phyloP scores from a whole-genome alignment of 164 flowering plant genomes.

The Liriodendron chinense region DNA sequence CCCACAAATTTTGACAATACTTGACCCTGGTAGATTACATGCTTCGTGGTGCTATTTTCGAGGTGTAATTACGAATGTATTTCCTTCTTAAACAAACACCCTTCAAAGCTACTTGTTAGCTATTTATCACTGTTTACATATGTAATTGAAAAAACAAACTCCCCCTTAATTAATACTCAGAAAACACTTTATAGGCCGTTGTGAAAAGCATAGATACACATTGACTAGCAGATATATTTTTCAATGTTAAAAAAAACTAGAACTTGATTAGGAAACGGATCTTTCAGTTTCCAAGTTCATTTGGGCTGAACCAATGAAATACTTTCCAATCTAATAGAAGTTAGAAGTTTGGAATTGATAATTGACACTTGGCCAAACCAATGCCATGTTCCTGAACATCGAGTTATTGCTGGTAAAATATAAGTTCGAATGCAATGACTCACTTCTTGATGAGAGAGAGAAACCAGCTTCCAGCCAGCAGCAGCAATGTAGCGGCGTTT shows the following conservation, averaged over 20 bases:
- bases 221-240: not conserved
- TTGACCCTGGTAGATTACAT: no score
- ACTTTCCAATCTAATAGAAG: not conserved
- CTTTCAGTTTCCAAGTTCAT: not conserved
- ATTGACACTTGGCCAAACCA: not conserved
- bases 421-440: conserved; percentile 14
- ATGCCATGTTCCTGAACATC: not conserved
- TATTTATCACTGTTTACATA: no score
- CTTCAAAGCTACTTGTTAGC: no score
- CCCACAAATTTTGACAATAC: no score
- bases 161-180: no score
- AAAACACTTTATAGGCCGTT: no score
- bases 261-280: not conserved
- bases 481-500: conserved; percentile 77
- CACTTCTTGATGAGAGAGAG: conserved; percentile 76
- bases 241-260: not conserved
- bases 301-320: not conserved
- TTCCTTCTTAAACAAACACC: no score
- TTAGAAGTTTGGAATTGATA: not conserved
- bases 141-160: no score
- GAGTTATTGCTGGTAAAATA: not conserved
- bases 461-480: conserved; percentile 85
- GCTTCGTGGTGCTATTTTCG: no score
- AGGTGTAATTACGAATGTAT: no score
- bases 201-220: not conserved